A percentile compares a stretch with the other conserved stretches of the same genome.
These are phyloP conservation scores for Histomonas meleagridis DNA, from an alignment of 208 protist species.

Conservation along the genomic window DNA sequence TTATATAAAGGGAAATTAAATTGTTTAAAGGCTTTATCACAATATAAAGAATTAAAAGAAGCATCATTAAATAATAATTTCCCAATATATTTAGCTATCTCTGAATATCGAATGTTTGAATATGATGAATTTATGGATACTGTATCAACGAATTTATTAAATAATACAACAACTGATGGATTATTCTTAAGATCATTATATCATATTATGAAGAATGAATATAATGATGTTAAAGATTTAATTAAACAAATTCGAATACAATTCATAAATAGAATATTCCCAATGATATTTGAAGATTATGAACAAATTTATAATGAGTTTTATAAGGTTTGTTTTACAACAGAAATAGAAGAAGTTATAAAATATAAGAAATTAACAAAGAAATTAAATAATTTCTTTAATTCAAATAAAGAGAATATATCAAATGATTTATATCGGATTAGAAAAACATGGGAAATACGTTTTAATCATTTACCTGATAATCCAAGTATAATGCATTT, in stretches of 20 bases:
- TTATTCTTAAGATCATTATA: neutral
- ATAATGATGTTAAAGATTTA: neutral
- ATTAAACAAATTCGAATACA: neutral
- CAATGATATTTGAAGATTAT: conserved; percentile 29
- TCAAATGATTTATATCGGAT: neutral
- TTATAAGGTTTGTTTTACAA: neutral
- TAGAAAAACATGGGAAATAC: neutral
- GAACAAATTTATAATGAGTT: neutral
- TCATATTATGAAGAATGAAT: neutral
- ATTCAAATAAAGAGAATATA: neutral
- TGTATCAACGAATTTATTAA: neutral
- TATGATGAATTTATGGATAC: neutral
- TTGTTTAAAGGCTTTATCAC: neutral
- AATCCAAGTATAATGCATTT: neutral
- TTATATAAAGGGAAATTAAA: neutral
- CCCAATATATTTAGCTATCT: neutral
- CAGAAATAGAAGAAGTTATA: neutral
- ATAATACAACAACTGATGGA: no score
- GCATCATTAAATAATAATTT: neutral
- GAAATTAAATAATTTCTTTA: no score
- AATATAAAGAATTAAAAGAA: neutral
- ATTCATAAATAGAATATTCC: neutral
- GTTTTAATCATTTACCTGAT: neutral
- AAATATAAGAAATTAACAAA: neutral
- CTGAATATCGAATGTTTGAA: neutral